These are phyloP conservation scores for Phytophthora aleatoria DNA, from an alignment of 352 stramenopile species.

Conservation along the genomic window DNA sequence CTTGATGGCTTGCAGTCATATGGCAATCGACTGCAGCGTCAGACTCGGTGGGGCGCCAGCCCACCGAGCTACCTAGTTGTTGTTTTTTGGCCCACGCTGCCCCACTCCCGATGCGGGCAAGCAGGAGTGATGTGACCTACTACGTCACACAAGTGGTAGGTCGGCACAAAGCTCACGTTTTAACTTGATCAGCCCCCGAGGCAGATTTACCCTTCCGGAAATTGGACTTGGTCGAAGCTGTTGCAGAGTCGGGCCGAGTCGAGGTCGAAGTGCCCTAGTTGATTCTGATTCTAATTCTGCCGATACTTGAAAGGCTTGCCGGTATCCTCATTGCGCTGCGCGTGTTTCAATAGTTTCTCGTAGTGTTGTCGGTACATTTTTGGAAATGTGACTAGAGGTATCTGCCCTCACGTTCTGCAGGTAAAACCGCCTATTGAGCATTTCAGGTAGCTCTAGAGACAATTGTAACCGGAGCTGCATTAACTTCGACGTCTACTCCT, in stretches of 20 bases:
- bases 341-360: slow-evolving; percentile 9
- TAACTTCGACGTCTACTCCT: slow-evolving; percentile 8
- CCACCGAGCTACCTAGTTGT: slow-evolving; percentile 3
- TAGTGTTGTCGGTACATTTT: slow-evolving; percentile 6
- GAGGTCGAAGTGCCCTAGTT: background rate
- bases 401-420: slow-evolving; percentile 5
- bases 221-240: background rate
- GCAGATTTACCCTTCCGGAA: background rate
- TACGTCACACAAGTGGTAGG: background rate
- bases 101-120: background rate
- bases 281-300: slow-evolving; percentile 4
- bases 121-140: slow-evolving; percentile 3
- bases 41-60: background rate
- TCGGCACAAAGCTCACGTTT: background rate
- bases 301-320: slow-evolving; percentile 1
- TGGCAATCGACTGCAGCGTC: background rate
- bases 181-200: background rate
- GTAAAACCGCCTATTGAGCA: slow-evolving; percentile 4
- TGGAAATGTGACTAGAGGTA: slow-evolving; percentile 8
- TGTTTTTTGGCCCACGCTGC: slow-evolving; percentile 1
- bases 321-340: slow-evolving; percentile 10
- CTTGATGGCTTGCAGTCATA: slow-evolving; percentile 4
- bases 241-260: too few species aligned
- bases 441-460: background rate
- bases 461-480: background rate